Evolutionary conservation across 1,139 yeast genomes (phyloP), one percentile per base, ranked within the genome.

Genomic region (Schizosaccharomyces versatilis): DNA sequence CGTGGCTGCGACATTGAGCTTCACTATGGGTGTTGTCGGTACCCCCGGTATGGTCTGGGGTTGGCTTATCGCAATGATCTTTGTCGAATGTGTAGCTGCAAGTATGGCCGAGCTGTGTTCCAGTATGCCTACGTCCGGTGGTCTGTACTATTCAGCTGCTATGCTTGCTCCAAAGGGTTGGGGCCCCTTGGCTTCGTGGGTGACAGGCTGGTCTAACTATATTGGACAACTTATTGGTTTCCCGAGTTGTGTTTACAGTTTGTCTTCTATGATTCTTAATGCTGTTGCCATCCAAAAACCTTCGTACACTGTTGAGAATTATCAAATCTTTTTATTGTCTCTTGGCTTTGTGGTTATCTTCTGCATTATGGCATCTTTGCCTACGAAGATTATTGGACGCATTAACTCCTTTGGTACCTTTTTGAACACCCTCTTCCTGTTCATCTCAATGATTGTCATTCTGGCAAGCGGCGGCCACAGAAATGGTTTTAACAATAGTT

Each of bases 121-220:
- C 38, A 74, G 83, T 6, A 76, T 78, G 62, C 86, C 86, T 51
- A 80, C 86, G 1, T 73, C 79, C 19, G 86, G 86, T 55, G 86
- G 85, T 5, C 69, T 80, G 52, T 67, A 67, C 62, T 74, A 68
- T 59, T 51, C 56, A 38, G 53, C 54, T 54, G 53, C 53, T 44
- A 48, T 48, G 48, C 58, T 57, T 38, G 67, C 65, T 14, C 70
- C 70, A 1, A 61, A 65, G 55, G 59, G 61, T 47, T 57, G 56
- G 55, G 59, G 54, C n/a, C 59, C 59, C 38, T 39, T 57, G 10
- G 51, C 51, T n/a, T 32, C 59, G 17, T 57, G 59, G 59, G 40
- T 59, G 44, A 60, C 58, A 14, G 59, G 59, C 38, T 57, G 59
- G 59, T 55, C 56, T 32, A 57, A 57, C 52, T 57, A 53, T 44